Conservation (phyloP, 176 grass and related monocot genomes). For the Phragmites australis region DNA sequence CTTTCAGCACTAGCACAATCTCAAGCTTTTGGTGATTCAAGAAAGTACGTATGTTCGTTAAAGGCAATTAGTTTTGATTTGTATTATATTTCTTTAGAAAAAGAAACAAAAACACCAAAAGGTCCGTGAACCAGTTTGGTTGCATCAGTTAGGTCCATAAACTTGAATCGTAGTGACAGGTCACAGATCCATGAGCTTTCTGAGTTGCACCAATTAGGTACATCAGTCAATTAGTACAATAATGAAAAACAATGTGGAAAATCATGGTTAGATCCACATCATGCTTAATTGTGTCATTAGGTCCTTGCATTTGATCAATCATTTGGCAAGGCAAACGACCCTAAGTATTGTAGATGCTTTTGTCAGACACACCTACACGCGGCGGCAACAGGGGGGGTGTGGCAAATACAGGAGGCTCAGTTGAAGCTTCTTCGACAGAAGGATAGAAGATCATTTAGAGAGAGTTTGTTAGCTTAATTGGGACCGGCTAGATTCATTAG, state of each 20-base stretch:
- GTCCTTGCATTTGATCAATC: not conserved
- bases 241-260: not conserved
- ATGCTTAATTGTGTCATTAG: not conserved
- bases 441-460: too few species aligned
- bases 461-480: too few species aligned
- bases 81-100: not conserved
- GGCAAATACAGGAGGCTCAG: too few species aligned
- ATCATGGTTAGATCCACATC: not conserved
- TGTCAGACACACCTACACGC: too few species aligned
- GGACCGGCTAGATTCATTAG: too few species aligned
- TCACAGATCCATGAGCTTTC: not conserved
- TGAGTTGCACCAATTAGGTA: not conserved
- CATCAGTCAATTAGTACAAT: constrained; percentile 3
- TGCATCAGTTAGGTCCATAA: not conserved
- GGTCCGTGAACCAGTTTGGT: not conserved
- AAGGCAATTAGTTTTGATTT: not conserved
- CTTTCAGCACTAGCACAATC: not conserved
- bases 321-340: not conserved
- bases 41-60: not conserved
- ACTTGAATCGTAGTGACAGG: not conserved
- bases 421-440: too few species aligned
- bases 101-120: not conserved
- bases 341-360: too few species aligned
- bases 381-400: too few species aligned
- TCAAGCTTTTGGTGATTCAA: not conserved